Evolutionary conservation across 139 green algal genomes (phyloP).

Genomic region (Gonium pectorale): DNA sequence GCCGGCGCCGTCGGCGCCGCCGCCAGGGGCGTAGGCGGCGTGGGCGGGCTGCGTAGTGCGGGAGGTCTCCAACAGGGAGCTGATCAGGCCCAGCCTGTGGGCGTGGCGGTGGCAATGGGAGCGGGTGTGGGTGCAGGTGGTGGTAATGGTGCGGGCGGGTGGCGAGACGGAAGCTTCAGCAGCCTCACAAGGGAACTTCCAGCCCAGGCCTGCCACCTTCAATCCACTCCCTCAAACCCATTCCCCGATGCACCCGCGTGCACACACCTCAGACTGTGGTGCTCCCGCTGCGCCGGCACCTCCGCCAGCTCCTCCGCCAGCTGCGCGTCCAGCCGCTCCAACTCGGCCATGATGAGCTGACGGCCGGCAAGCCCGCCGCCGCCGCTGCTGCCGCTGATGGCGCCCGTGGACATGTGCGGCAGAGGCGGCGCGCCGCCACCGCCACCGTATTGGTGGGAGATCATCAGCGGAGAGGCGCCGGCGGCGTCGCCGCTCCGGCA

Average conservation of each 20-base stretch:
- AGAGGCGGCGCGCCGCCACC: too few species aligned
- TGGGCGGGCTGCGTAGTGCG: neutral
- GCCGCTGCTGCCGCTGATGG: neutral
- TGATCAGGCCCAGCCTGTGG: constrained; percentile 4
- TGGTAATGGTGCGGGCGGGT: too few species aligned
- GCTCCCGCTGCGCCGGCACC: neutral
- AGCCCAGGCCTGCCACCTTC: too few species aligned
- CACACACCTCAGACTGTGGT: neutral
- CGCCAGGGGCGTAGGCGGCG: neutral
- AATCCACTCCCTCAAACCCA: too few species aligned
- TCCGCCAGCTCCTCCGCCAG: constrained; percentile 21
- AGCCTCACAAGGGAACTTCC: too few species aligned
- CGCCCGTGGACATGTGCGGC: neutral
- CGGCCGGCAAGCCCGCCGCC: neutral
- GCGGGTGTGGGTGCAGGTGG: too few species aligned
- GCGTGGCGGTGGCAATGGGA: neutral
- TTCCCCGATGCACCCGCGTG: too few species aligned
- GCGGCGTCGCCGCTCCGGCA: too few species aligned
- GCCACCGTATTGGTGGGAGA: too few species aligned
- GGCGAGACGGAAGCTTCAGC: too few species aligned
- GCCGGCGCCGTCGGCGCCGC: neutral
- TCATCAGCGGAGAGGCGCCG: too few species aligned
- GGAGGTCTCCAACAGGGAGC: neutral
- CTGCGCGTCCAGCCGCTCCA: neutral
- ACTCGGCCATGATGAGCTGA: constrained; percentile 17